These are phyloP conservation scores for Gastrodia elata DNA, from an alignment of 106 monocot species.

Conservation along the genomic window DNA sequence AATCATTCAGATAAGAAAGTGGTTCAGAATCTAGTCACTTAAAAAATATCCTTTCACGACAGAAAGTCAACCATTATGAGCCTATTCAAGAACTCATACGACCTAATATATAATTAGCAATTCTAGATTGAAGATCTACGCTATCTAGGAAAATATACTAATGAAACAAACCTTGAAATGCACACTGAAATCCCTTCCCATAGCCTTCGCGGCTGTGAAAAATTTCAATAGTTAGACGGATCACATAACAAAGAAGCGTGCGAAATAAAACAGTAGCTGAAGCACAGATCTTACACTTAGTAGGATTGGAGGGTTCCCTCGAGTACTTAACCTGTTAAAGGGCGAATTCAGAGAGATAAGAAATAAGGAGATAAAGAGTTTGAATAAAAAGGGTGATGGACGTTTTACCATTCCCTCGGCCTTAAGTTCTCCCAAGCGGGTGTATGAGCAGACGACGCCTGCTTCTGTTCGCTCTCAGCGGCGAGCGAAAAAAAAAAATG, in stretches of 20 bases:
- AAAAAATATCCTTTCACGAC: no score
- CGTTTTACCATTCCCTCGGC: background rate
- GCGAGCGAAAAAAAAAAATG: background rate
- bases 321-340: conserved; percentile 2
- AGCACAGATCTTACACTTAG: background rate
- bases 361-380: background rate
- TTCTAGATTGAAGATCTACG: background rate
- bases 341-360: background rate
- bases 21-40: no score
- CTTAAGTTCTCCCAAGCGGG: background rate
- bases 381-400: background rate
- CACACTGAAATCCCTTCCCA: conserved; percentile 2
- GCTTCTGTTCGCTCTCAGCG: background rate
- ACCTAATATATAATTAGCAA: background rate
- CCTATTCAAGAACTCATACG: no score
- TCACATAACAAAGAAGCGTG: background rate
- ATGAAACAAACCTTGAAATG: conserved; percentile 1
- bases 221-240: background rate
- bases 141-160: background rate
- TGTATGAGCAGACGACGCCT: background rate
- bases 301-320: background rate
- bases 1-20: no score
- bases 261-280: background rate
- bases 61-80: no score
- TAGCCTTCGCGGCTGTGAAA: conserved; percentile 1